phyloP scores from a whole-genome alignment of 2,329 filamentous ascomycete species.

The Diaporthe longicolla region DNA sequence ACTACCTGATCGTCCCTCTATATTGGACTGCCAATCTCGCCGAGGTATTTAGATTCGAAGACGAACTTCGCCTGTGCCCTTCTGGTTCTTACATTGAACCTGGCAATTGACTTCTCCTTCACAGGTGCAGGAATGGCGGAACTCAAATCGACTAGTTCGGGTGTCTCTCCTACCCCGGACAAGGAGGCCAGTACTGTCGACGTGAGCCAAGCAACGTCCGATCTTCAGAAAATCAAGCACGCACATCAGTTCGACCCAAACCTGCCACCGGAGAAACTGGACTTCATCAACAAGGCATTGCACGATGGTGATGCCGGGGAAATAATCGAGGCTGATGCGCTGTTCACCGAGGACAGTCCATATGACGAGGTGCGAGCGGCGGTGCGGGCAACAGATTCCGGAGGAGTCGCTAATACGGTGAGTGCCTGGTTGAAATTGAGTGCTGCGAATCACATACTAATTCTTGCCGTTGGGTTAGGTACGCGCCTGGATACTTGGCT shows the following conservation, averaged over 20 bases:
- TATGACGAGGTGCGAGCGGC: slow-evolving; percentile 59
- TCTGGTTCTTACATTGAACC: neutral
- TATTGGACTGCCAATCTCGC: neutral
- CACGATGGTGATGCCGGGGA: slow-evolving; percentile 51
- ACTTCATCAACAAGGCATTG: slow-evolving; percentile 50
- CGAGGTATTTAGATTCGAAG: neutral
- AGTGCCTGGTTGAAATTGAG: too few species aligned
- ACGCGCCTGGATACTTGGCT: slow-evolving; percentile 60
- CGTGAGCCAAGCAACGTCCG: slow-evolving; percentile 38
- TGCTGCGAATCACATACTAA: too few species aligned
- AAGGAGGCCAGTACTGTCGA: slow-evolving; percentile 32
- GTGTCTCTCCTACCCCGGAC: slow-evolving; percentile 8
- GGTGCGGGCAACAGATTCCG: slow-evolving; percentile 61
- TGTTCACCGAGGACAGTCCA: slow-evolving; percentile 55
- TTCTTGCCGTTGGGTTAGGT: too few species aligned
- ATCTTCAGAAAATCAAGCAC: slow-evolving; percentile 50
- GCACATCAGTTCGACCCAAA: slow-evolving; percentile 55
- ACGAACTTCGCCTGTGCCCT: neutral
- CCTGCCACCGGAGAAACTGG: slow-evolving; percentile 51
- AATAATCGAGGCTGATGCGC: slow-evolving; percentile 50
- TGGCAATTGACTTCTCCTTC: neutral
- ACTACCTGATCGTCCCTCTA: neutral
- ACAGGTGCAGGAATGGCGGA: slow-evolving; percentile 1
- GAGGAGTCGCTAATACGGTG: slow-evolving; percentile 58
- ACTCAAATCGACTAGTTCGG: slow-evolving; percentile 15